Percentiles rank a stretch among this genome's conserved stretches.
phyloP scores from a whole-genome alignment of 1,284 basidiomycete genomes.

The Phylloporus sp. region DNA sequence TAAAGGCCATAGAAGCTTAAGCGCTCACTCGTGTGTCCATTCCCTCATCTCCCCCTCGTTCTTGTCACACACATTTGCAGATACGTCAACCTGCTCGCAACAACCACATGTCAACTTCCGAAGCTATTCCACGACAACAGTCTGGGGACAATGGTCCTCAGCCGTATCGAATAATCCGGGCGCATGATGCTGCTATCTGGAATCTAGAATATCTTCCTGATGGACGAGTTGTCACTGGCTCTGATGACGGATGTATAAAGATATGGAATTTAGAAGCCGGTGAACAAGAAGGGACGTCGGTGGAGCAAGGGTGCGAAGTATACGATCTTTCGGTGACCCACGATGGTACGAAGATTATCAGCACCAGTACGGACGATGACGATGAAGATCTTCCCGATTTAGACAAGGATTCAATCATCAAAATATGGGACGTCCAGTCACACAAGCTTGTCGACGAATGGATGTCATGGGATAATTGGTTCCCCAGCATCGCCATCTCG shows the following conservation, averaged over 20 bases:
- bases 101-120: too few species aligned
- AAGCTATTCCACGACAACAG: not conserved
- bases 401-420: not conserved
- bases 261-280: not conserved
- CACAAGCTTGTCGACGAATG: not conserved
- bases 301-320: not conserved
- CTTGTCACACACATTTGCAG: too few species aligned
- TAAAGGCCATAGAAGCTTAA: too few species aligned
- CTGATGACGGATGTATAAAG: not conserved
- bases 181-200: not conserved
- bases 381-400: too few species aligned
- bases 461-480: not conserved
- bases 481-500: slow-evolving; percentile 1
- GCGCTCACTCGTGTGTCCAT: too few species aligned
- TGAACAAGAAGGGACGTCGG: not conserved
- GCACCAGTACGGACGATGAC: too few species aligned
- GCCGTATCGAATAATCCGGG: not conserved
- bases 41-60: too few species aligned
- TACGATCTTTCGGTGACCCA: not conserved
- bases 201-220: not conserved
- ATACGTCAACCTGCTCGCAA: too few species aligned
- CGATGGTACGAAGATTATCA: slow-evolving; percentile 9
- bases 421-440: slow-evolving; percentile 8
- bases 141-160: not conserved
- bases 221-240: slow-evolving; percentile 2